Evolutionary conservation across 202 grass and related monocot species (phyloP).

Genomic region (Schoenoplectus triqueter): DNA sequence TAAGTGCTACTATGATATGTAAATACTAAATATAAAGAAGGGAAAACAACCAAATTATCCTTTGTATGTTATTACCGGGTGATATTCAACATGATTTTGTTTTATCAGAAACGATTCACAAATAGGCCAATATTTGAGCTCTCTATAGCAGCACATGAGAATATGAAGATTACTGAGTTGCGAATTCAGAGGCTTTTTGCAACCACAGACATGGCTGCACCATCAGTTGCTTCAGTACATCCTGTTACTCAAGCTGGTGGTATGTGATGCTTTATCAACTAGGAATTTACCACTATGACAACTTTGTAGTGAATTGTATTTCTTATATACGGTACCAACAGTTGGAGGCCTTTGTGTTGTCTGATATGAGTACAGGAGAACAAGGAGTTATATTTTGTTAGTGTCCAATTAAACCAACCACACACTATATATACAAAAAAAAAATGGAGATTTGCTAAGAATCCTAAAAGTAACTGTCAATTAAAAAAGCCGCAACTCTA

Average conservation of each 20-base stretch:
- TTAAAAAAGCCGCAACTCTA: neutral
- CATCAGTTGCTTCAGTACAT: conserved; percentile 25
- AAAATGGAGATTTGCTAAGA: neutral
- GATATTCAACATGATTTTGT: conserved; percentile 3
- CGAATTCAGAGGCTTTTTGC: conserved; percentile 80
- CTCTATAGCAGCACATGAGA: conserved; percentile 79
- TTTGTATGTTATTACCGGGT: neutral
- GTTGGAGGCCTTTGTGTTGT: neutral
- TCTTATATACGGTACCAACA: neutral
- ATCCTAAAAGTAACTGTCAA: neutral
- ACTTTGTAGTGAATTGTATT: conserved; percentile 4
- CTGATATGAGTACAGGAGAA: neutral
- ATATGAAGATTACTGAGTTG: conserved; percentile 81
- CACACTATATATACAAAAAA: neutral
- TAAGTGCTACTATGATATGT: neutral
- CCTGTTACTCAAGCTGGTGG: conserved; percentile 58
- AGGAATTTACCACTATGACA: neutral
- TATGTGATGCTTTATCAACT: conserved; percentile 40
- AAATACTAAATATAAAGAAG: neutral
- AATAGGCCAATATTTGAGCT: conserved; percentile 92
- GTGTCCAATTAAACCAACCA: neutral
- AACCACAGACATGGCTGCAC: conserved; percentile 43
- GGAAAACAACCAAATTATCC: neutral
- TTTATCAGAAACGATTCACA: conserved; percentile 70
- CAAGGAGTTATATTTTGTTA: neutral